Conservation (phyloP, 768 basidiomycete species). For the Kwoniella botswanensis region DNA sequence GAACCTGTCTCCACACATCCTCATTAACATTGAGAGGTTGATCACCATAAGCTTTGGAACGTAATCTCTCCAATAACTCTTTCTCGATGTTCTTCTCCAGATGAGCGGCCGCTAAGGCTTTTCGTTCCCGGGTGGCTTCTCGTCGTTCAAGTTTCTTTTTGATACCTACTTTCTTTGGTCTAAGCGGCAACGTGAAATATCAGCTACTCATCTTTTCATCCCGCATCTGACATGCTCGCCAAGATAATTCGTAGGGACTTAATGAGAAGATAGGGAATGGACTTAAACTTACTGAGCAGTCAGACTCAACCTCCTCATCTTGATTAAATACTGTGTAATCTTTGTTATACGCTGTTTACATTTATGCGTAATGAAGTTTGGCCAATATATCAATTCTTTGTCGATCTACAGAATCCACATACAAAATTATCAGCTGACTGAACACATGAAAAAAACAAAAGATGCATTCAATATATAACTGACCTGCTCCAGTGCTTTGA, state of each 20-base stretch:
- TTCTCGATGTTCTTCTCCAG: conserved; percentile 94
- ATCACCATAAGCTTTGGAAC: conserved; percentile 96
- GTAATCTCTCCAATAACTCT: conserved; percentile 92
- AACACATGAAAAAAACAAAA: neutral
- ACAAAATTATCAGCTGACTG: neutral
- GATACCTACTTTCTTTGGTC: conserved; percentile 89
- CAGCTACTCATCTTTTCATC: no score
- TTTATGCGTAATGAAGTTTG: conserved; percentile 95
- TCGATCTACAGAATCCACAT: conserved; percentile 75
- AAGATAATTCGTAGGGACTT: no score
- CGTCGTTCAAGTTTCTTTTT: conserved; percentile 97
- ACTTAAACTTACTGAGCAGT: conserved; percentile 73
- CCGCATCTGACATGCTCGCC: no score
- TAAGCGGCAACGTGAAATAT: conserved; percentile 52
- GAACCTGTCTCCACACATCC: conserved; percentile 87
- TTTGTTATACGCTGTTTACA: conserved; percentile 99
- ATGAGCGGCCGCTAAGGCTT: conserved; percentile 93
- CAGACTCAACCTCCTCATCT: conserved; percentile 89
- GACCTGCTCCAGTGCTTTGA: conserved; percentile 93
- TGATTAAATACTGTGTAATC: conserved; percentile 98
- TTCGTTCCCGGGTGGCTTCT: conserved; percentile 89
- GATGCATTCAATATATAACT: conserved; percentile 27
- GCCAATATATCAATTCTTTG: conserved; percentile 95
- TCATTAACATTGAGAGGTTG: conserved; percentile 98
- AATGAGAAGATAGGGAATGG: no score